Evolutionary conservation across 176 grass and related monocot species (phyloP).

Genomic region (Urochloa ruziziensis): DNA sequence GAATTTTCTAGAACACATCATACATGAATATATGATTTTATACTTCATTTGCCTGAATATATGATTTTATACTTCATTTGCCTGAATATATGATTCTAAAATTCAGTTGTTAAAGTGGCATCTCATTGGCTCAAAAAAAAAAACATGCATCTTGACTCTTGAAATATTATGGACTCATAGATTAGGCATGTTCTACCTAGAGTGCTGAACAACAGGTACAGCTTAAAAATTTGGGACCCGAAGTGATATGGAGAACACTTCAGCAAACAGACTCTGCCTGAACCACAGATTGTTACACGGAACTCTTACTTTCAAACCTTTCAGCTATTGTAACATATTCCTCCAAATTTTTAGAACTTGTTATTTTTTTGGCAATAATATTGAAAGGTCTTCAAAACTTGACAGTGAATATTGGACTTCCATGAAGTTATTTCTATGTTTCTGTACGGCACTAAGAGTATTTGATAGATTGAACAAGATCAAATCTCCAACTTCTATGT

Average conservation of each 20-base stretch:
- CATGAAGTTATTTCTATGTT: no score
- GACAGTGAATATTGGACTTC: not conserved
- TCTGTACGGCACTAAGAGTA: not conserved
- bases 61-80: not conserved
- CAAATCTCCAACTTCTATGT: not conserved
- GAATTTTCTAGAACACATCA: not conserved
- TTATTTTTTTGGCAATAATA: not conserved
- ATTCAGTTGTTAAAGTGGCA: not conserved
- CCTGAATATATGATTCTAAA: not conserved
- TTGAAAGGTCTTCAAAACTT: not conserved
- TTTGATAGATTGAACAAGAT: not conserved
- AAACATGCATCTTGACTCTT: no score
- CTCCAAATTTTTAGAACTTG: not conserved
- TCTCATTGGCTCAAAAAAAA: not conserved
- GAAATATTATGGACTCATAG: not conserved
- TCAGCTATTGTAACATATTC: not conserved
- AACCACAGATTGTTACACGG: not conserved
- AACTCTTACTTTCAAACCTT: not conserved
- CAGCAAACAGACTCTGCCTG: not conserved
- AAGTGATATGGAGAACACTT: not conserved
- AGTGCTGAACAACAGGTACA: not conserved
- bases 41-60: not conserved
- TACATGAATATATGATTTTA: not conserved
- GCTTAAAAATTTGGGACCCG: not conserved
- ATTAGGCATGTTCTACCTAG: not conserved